Base-by-base conservation (phyloP, 2,329 filamentous ascomycete genomes). In the Beauveria bassiana region DNA sequence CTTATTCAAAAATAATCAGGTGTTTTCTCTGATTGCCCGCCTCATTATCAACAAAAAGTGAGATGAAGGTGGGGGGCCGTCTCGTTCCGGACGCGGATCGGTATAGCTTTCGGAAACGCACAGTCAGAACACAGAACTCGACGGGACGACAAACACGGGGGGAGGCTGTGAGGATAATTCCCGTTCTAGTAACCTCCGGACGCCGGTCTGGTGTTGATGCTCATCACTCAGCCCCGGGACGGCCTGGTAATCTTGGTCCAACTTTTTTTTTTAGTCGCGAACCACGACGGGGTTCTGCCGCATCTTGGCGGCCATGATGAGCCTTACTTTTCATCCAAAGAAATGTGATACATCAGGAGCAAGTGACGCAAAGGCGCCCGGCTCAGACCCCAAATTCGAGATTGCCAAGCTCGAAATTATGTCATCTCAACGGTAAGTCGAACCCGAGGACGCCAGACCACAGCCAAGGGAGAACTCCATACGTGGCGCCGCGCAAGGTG, bases 301-400 rank as follows among this genome's bases (percentile, higher is more conserved):
- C 45, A 34, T 3, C 14, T 10, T 58, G 22, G 45, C 38, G 57
- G 6, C 34, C 9, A 22, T 22, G 47, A 22, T 22, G 47, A 45
- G 34, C n/a, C 3, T 59, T 43, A 28, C 20, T 51, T 51, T 18
- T 43, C 20, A 20, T 59, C 31, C 5, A 28, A 26, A 46, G 47
- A 59, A 52, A 52, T 49, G n/a, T 58, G 55, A 58, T 40, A 42
- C 31, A 58, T 58, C 31, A 58, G 2, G 43, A 20, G n/a, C 26
- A 34, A 22, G 20, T 12, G 5, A 18, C 31, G 31, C 31, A 34
- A 34, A 34, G 31, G 24, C 46, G 28, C 12, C 40, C 9, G 18
- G 40, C n/a, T n/a, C 18, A 43, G 24, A 22, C 28, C 14, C 22
- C 46, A 31, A 58, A 7, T 8, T n/a, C 16, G 16, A 31, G 31